These are phyloP conservation scores for Candida hispaniensis DNA, from an alignment of 805 yeast genomes.

Conservation along the genomic window DNA sequence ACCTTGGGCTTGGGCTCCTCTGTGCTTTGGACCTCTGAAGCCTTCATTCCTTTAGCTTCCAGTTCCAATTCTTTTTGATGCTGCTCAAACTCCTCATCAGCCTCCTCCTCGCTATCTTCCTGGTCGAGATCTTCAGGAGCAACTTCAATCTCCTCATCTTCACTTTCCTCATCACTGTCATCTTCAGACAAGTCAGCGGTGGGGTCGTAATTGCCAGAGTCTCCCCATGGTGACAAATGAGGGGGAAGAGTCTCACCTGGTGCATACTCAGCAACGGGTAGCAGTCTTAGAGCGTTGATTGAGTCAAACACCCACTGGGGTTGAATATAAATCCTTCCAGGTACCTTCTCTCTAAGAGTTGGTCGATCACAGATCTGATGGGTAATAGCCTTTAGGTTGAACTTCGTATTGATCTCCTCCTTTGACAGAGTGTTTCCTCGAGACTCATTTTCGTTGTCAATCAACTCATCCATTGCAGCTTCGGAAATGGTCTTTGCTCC, in stretches of 20 bases:
- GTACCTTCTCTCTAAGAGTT: constrained; percentile 57
- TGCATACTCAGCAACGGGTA: constrained; percentile 71
- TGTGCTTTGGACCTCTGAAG: constrained; percentile 31
- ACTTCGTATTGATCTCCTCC: constrained; percentile 28
- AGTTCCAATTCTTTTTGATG: constrained; percentile 78
- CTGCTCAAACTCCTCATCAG: constrained; percentile 40
- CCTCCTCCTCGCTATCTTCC: constrained; percentile 40
- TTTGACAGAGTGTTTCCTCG: constrained; percentile 29
- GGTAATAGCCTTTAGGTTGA: constrained; percentile 60
- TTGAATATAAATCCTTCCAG: constrained; percentile 88
- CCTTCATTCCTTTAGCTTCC: constrained; percentile 78
- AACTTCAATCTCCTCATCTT: constrained; percentile 43
- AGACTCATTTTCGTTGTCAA: constrained; percentile 37
- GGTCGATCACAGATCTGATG: constrained; percentile 96
- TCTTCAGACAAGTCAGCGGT: constrained; percentile 43
- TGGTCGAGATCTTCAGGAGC: constrained; percentile 43
- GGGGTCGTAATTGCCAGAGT: constrained; percentile 83
- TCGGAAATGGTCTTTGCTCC: constrained; percentile 86
- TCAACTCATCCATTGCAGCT: constrained; percentile 69
- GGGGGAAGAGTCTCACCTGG: constrained; percentile 96
- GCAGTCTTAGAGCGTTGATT: constrained; percentile 62
- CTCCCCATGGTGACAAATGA: constrained; percentile 98
- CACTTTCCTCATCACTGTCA: constrained; percentile 42
- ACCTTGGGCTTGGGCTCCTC: constrained; percentile 28
- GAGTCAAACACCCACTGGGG: constrained; percentile 98